Evolutionary conservation across 2,329 filamentous ascomycete genomes (phyloP).

Genomic region (Fonsecaea erecta): DNA sequence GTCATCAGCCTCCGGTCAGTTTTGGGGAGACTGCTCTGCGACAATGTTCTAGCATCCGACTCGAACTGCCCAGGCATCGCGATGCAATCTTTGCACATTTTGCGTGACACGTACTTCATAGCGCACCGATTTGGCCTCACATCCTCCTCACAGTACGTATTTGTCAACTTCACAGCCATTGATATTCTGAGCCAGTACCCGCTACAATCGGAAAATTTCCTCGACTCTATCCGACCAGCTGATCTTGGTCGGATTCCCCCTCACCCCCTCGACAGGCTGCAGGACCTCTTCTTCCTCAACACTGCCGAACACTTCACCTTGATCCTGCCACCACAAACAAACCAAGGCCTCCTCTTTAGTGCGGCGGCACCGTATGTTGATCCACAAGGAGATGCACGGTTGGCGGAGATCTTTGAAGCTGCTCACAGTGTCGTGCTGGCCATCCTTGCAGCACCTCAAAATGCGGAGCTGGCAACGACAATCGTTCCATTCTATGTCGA

Average conservation of each 20-base stretch:
- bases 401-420: constrained; percentile 80
- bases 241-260: constrained; percentile 62
- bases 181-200: constrained; percentile 79
- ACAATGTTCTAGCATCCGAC: constrained; percentile 59
- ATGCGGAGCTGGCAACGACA: constrained; percentile 69
- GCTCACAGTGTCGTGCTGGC: constrained; percentile 83
- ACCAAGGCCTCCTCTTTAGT: constrained; percentile 73
- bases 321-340: constrained; percentile 66
- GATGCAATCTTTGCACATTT: constrained; percentile 70
- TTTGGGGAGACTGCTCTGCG: constrained; percentile 67
- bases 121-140: constrained; percentile 73
- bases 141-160: constrained; percentile 81
- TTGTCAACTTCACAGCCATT: constrained; percentile 79
- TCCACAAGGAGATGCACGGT: constrained; percentile 59
- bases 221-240: constrained; percentile 65
- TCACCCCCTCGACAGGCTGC: constrained; percentile 69
- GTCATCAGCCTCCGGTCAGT: constrained; percentile 76
- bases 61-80: constrained; percentile 68
- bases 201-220: constrained; percentile 66
- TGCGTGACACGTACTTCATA: constrained; percentile 82
- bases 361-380: constrained; percentile 76
- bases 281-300: constrained; percentile 90
- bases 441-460: constrained; percentile 78
- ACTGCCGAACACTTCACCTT: constrained; percentile 81
- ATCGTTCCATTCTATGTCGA: constrained; percentile 84